Evolutionary conservation across 129 eudicot genomes (phyloP).

Genomic region (Calendula officinalis): DNA sequence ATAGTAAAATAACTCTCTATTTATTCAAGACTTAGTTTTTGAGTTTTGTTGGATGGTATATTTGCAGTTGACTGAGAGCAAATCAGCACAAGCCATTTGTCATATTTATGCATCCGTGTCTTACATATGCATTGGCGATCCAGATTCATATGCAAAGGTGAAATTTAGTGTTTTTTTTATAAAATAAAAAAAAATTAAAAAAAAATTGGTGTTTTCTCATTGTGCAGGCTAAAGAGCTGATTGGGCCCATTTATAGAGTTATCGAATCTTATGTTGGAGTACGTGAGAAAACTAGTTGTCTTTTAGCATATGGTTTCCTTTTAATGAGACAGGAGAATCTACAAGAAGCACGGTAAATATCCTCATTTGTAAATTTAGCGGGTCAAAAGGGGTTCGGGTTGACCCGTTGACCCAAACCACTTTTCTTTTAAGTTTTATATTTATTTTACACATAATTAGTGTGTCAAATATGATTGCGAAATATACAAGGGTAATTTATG

Average conservation of each 20-base stretch:
- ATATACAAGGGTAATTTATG: no score
- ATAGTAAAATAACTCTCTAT: background rate
- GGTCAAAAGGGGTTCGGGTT: background rate
- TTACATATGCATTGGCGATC: conserved; percentile 85
- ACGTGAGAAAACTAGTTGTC: conserved; percentile 78
- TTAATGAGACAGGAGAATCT: conserved; percentile 92
- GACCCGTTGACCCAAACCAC: background rate
- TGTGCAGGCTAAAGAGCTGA: conserved; percentile 83
- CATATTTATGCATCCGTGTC: conserved; percentile 90
- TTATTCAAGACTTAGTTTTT: background rate
- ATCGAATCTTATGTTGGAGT: conserved; percentile 91
- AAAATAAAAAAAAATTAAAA: no score
- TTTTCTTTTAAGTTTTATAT: background rate
- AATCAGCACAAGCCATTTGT: conserved; percentile 83
- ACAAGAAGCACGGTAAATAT: conserved; percentile 81
- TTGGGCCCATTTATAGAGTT: conserved; percentile 67
- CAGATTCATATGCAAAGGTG: conserved; percentile 91
- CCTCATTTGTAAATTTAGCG: conserved; percentile 1
- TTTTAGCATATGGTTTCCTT: conserved; percentile 83
- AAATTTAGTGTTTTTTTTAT: conserved; percentile 9
- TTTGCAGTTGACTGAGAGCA: conserved; percentile 83
- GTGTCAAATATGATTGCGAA: background rate
- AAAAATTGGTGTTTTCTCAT: no score
- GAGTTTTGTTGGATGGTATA: background rate
- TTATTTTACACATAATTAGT: background rate